These are phyloP conservation scores for Ophiostoma angusticollis DNA, from an alignment of 2,329 filamentous ascomycete genomes.

Conservation along the genomic window DNA sequence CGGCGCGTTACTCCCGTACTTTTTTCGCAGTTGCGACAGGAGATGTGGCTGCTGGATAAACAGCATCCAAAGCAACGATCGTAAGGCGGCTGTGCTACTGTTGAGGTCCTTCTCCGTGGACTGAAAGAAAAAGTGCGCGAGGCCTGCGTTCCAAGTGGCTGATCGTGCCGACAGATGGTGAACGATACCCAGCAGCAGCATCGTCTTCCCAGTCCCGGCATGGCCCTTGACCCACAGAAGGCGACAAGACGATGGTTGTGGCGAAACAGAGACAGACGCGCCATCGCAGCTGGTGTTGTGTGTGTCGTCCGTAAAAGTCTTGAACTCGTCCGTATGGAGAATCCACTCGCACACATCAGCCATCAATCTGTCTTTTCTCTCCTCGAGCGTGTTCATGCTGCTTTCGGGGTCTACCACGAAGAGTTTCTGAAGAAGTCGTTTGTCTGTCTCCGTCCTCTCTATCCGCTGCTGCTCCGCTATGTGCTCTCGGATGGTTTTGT, in stretches of 20 bases:
- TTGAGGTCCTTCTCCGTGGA: constrained; percentile 11
- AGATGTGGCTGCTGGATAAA: constrained; percentile 14
- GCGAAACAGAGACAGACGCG: background rate
- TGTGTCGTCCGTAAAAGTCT: background rate
- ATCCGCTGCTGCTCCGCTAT: background rate
- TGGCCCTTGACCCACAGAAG: constrained; percentile 4
- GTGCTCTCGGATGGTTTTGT: background rate
- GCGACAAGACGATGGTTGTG: background rate
- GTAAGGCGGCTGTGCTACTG: constrained; percentile 12
- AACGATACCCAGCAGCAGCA: background rate
- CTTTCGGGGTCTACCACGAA: background rate
- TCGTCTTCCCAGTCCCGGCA: constrained; percentile 3
- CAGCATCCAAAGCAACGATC: constrained; percentile 14
- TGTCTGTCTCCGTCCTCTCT: background rate
- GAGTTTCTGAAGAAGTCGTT: background rate
- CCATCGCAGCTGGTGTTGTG: background rate
- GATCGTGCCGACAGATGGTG: background rate
- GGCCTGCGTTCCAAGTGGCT: background rate
- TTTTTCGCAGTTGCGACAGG: constrained; percentile 13
- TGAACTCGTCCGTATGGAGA: constrained; percentile 1
- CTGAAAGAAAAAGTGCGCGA: constrained; percentile 12
- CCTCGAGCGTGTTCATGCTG: constrained; percentile 3
- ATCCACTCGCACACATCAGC: constrained; percentile 1
- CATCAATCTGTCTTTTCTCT: constrained; percentile 1
- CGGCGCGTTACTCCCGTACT: constrained; percentile 8